These are phyloP conservation scores for Carex parvula DNA, from an alignment of 176 grass and related monocot species.

Conservation along the genomic window DNA sequence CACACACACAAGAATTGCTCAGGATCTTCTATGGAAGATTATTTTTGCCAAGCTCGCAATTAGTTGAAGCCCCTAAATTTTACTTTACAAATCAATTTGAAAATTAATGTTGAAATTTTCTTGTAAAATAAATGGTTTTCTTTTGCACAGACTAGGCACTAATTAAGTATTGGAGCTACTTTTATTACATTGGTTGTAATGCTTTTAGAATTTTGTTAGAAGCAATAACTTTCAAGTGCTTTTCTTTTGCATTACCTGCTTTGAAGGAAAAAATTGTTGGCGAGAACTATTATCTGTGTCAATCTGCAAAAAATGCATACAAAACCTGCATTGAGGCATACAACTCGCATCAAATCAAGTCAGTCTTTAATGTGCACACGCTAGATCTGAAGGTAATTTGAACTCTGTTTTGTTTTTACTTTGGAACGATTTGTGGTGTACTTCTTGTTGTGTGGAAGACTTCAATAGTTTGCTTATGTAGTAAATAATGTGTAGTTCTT, in stretches of 20 bases:
- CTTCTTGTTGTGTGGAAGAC: background rate
- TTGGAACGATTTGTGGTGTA: background rate
- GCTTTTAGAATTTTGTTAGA: background rate
- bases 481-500: background rate
- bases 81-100: background rate
- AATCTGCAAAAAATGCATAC: slow-evolving; percentile 18
- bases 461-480: background rate
- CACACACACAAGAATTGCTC: background rate
- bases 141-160: background rate
- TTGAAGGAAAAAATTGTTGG: slow-evolving; percentile 19
- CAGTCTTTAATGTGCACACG: slow-evolving; percentile 1
- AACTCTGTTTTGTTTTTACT: background rate
- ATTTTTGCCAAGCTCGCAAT: background rate
- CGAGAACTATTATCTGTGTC: slow-evolving; percentile 9
- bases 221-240: background rate
- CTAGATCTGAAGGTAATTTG: slow-evolving; percentile 19
- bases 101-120: background rate
- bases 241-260: background rate
- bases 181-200: background rate
- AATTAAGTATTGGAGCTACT: background rate
- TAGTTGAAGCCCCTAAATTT: background rate
- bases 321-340: slow-evolving; percentile 19
- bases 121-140: background rate
- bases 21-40: background rate
- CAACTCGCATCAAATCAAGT: slow-evolving; percentile 12